Base-by-base conservation (phyloP, 768 basidiomycete species). In the Postia placenta region DNA sequence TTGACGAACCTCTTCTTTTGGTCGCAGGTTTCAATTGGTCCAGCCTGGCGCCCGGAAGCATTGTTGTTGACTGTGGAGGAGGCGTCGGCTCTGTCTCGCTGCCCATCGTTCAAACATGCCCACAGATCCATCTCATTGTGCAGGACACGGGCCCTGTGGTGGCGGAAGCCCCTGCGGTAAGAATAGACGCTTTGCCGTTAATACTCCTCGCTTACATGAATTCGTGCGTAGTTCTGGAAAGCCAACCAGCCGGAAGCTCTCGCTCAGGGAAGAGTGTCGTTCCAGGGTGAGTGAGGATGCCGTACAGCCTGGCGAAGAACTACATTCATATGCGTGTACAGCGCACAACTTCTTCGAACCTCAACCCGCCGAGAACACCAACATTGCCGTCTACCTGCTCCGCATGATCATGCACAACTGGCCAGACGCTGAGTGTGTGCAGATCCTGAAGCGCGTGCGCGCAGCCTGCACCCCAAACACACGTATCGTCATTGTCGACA, bases 31-130 rank as follows among this genome's bases (percentile, higher is more conserved):
- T 62, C 51, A 59, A 60, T 14, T 69, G 60, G 62, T 19, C 19
- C 2, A 44, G 27, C 0, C 51, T 68, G 4, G 47, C 56, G 2
- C 25, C 44, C 5, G 64, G 57, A 11, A 48, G 51, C 1, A 20
- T 58, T 3, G 48, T 69, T 19, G 60, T 68, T 23, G 68, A 68
- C 47, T 63, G 68, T 9, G 66, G 66, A 1, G 64, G 64, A 2
- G 66, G 65, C 1, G 50, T 66, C n/a, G 67, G 67, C n/a, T 43
- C 52, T 12, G 51, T 54, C 11, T 48, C 59, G 0, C 36, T 67
- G 23, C 47, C 51, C 2, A 49, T 69, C 7, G 58, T 59, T 9
- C 24, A 54, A 24, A 44, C 28, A 0, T 39, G 55, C 19, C 60
- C 64, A 0, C 42, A 64, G 3, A 43, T 67, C 42, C 59, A 56